A percentile compares a stretch with the other conserved stretches of the same genome.
These are phyloP conservation scores for Podospora pseudoanserina DNA, from an alignment of 495 filamentous ascomycete species.

Conservation along the genomic window DNA sequence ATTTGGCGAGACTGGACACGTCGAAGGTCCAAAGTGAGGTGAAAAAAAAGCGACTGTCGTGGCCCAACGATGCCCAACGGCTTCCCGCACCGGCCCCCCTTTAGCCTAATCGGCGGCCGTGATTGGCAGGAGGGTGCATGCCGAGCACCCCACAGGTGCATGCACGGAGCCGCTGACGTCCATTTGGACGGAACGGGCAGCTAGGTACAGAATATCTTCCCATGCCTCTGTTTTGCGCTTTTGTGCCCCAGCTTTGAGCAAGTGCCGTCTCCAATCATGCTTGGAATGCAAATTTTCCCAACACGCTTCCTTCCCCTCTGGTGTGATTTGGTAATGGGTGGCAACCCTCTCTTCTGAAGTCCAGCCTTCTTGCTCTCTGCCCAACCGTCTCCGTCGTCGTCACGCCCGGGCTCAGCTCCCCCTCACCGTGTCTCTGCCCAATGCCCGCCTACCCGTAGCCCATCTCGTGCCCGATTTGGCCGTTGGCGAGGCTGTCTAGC, in stretches of 20 bases:
- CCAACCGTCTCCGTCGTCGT: slow-evolving; percentile 15
- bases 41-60: slow-evolving; percentile 14
- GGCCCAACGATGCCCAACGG: slow-evolving; percentile 34
- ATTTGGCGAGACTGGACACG: background rate
- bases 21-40: slow-evolving; percentile 15
- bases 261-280: slow-evolving; percentile 3
- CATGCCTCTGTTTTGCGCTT: slow-evolving; percentile 2
- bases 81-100: background rate
- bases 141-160: background rate
- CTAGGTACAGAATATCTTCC: background rate
- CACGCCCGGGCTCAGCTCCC: slow-evolving; percentile 18
- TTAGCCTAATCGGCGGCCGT: background rate
- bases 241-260: background rate
- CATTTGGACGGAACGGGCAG: slow-evolving; percentile 22
- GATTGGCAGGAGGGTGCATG: slow-evolving; percentile 22
- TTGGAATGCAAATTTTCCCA: background rate
- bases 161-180: slow-evolving; percentile 29
- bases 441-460: slow-evolving; percentile 27
- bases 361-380: slow-evolving; percentile 22
- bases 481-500: slow-evolving; percentile 26
- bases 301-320: slow-evolving; percentile 10
- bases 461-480: slow-evolving; percentile 22
- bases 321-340: slow-evolving; percentile 38
- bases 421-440: slow-evolving; percentile 25
- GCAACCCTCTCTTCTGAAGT: slow-evolving; percentile 12